Evolutionary conservation across 2,329 filamentous ascomycete genomes (phyloP), one percentile per base, ranked within the genome.

Genomic region (Stemphylium lycopersici): DNA sequence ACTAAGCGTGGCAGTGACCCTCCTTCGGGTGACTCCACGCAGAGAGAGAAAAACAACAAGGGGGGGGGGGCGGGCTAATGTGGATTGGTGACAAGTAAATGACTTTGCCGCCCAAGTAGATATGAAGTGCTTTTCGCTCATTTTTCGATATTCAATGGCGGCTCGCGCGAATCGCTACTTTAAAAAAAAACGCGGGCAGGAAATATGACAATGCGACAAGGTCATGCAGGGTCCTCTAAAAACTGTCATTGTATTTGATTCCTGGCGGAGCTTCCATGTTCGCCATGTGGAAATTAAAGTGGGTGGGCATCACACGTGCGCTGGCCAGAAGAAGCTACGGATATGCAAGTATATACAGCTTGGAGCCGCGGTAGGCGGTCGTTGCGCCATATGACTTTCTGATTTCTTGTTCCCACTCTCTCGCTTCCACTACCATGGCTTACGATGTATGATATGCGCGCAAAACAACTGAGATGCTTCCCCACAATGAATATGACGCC

Each of bases 231-330:
- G 39, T 44, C 39, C 47, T 43, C 47, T 41, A 13, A 24, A 22
- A 50, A 50, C 32, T 11, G 39, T 6, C n/a, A 36, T 43, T 15
- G 15, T 37, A 36, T 43, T 24, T 6, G 22, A 24, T 24, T 24
- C 22, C 22, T 24, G 6, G 37, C 16, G 2, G 18, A 34, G n/a
- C 11, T 31, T 39, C 42, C 49, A 47, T 47, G 43, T 36, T 37
- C 33, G 43, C 43, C 50, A 52, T 52, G 50, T 52, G 50, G 43
- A 42, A 34, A 52, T 52, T 36, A 48, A 41, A 29, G 38, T 48
- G 36, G 31, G 32, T 24, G 31, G 47, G 31, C 16, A 20, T 31
- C 7, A 37, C 43, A 47, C 36, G 29, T 41, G 48, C 45, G 18
- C 26, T 16, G 31, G n/a, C 24, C 37, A 33, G 34, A 22, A 22